phyloP scores from a whole-genome alignment of 495 filamentous ascomycete species.

The Tuber microsphaerosporum region DNA sequence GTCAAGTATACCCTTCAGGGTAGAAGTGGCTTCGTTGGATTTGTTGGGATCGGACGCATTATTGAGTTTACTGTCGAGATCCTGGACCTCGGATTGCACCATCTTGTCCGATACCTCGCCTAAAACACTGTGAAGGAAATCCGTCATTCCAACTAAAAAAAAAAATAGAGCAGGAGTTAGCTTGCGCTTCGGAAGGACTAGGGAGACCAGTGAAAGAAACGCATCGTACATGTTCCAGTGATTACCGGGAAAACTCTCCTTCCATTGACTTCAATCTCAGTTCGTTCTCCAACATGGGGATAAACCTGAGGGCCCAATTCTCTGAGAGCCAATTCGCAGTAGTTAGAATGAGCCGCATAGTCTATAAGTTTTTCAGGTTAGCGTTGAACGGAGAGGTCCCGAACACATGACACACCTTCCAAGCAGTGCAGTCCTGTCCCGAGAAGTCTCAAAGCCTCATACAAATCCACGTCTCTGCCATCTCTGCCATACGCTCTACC shows the following conservation, averaged over 20 bases:
- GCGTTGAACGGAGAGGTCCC: neutral
- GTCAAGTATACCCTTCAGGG: slow-evolving; percentile 66
- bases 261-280: slow-evolving; percentile 59
- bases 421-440: slow-evolving; percentile 81
- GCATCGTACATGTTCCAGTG: slow-evolving; percentile 61
- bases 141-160: slow-evolving; percentile 28
- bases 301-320: slow-evolving; percentile 75
- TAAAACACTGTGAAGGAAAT: slow-evolving; percentile 70
- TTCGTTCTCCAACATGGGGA: slow-evolving; percentile 71
- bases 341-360: slow-evolving; percentile 84
- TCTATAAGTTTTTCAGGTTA: slow-evolving; percentile 44
- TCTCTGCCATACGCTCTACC: slow-evolving; percentile 60
- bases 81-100: slow-evolving; percentile 74
- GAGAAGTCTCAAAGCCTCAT: slow-evolving; percentile 73
- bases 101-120: slow-evolving; percentile 83
- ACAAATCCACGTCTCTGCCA: slow-evolving; percentile 61
- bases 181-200: neutral
- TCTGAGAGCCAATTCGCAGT: slow-evolving; percentile 71
- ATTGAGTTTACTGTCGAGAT: slow-evolving; percentile 68
- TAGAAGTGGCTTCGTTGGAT: slow-evolving; percentile 51
- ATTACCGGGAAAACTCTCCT: slow-evolving; percentile 69
- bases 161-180: slow-evolving; percentile 40
- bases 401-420: slow-evolving; percentile 49
- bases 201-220: neutral
- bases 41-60: slow-evolving; percentile 55